phyloP scores from a whole-genome alignment of 1,139 yeast genomes.

The Debaryomyces sp. region DNA sequence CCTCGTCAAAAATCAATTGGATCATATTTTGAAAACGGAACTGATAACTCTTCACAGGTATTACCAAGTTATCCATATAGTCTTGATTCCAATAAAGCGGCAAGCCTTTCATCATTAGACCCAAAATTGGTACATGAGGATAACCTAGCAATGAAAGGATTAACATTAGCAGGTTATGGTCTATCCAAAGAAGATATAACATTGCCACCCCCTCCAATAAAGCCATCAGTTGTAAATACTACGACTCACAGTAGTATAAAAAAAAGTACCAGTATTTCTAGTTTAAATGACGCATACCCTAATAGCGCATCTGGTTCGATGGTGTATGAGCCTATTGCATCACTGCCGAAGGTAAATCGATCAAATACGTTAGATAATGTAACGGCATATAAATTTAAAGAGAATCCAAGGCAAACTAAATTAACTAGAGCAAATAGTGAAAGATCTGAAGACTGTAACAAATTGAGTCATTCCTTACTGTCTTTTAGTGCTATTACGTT shows the following conservation, averaged over 20 bases:
- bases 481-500: conserved; percentile 37
- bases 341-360: not conserved
- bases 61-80: not conserved
- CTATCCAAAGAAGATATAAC: conserved; percentile 25
- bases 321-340: not conserved
- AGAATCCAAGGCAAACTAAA: conserved; percentile 7
- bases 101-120: conserved; percentile 30
- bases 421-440: conserved; percentile 9
- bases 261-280: not conserved
- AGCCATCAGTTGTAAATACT: not conserved
- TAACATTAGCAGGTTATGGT: conserved; percentile 29
- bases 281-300: not conserved
- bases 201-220: not conserved
- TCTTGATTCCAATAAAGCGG: conserved; percentile 11
- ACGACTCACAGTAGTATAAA: not conserved
- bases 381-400: not conserved
- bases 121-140: conserved; percentile 22
- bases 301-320: not conserved
- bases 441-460: not conserved
- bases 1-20: conserved; percentile 18
- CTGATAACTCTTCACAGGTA: not conserved
- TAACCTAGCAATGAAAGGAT: conserved; percentile 21
- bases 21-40: not conserved
- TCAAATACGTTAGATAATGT: not conserved
- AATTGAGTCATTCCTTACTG: conserved; percentile 24